Base-by-base conservation (phyloP, 768 basidiomycete species). In the Agrocybe pediades region DNA sequence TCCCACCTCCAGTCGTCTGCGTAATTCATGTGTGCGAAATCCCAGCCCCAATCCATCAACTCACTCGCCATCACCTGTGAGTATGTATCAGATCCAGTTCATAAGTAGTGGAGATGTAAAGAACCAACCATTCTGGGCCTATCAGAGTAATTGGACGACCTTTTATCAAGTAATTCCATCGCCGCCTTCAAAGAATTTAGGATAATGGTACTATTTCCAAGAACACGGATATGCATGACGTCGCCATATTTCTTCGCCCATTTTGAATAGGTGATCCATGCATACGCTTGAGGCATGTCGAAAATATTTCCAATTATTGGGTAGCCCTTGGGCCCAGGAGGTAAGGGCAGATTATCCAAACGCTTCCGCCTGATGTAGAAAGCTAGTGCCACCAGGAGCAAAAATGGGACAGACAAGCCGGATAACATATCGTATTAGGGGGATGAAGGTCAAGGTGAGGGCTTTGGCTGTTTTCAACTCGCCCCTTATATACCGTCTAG, bases 131-230 rank as follows among this genome's bases (percentile, higher is more conserved):
- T 62, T 49, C 67, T 56, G 2, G 75, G 75, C 2, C 79, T 65
- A 54, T 78, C 78, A 3, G 79, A 76, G 56, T 78, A 79, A 26
- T 72, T 74, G 47, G 68, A 62, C 6, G 78, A 78, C 6, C 76
- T 71, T 27, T 71, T 72, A 25, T 80, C 76, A 16, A 81, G 67
- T 17, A 81, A 64, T n/a, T 80, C 77, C 19, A 58, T 66, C 8
- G 70, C 67, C 9, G 72, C 67, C 20, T 73, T 65, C 44, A 67
- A 58, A 1, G 76, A 75, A 54, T 73, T 79, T 39, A 80, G 64
- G 19, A 79, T 57, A 23, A 80, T 60, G 29, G 75, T 66, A 0
- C 64, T 62, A 19, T 69, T 62, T 17, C 75, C 76, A 20, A 74
- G 63, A 13, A 73, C 57, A 20, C 68, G 62, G 26, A 74, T 48